phyloP scores from a whole-genome alignment of 2,329 filamentous ascomycete genomes.

The Fusarium circinatum region DNA sequence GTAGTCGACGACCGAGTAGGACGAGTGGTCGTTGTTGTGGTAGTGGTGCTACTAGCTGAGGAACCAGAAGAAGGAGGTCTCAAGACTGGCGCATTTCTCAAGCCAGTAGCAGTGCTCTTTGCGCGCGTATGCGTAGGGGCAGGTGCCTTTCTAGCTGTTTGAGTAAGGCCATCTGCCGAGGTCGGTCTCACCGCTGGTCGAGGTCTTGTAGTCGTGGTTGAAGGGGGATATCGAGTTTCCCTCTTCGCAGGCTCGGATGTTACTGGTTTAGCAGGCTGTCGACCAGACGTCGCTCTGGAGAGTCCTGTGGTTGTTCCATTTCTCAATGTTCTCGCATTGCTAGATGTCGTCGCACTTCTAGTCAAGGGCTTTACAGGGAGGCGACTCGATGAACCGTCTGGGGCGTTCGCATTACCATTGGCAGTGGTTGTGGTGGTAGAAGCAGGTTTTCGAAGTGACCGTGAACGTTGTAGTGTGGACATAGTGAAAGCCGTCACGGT shows the following conservation, averaged over 20 bases:
- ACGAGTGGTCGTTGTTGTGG: conserved; percentile 31
- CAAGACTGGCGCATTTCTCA: conserved; percentile 42
- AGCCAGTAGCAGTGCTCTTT: conserved; percentile 47
- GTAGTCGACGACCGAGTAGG: conserved; percentile 25
- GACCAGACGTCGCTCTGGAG: conserved; percentile 40
- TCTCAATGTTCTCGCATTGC: conserved; percentile 33
- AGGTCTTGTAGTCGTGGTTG: conserved; percentile 47
- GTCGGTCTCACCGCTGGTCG: conserved; percentile 44
- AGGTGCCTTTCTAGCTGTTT: conserved; percentile 33
- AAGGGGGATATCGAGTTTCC: conserved; percentile 50
- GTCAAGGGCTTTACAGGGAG: conserved; percentile 59
- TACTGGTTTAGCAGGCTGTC: conserved; percentile 26
- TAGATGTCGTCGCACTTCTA: conserved; percentile 47
- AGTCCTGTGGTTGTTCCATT: conserved; percentile 29
- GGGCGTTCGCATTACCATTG: conserved; percentile 12
- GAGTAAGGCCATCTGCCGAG: conserved; percentile 43
- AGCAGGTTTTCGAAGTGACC: conserved; percentile 59
- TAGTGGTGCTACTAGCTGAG: conserved; percentile 34
- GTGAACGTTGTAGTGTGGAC: conserved; percentile 59
- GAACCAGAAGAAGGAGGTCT: conserved; percentile 46
- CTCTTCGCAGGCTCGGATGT: conserved; percentile 26
- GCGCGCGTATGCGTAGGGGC: conserved; percentile 45
- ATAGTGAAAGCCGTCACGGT: conserved; percentile 42
- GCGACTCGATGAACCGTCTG: conserved; percentile 58
- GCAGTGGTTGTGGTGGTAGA: conserved; percentile 25